Base-by-base conservation (phyloP, 192 early-diverging fungal genomes). In the Diversispora epigaea region DNA sequence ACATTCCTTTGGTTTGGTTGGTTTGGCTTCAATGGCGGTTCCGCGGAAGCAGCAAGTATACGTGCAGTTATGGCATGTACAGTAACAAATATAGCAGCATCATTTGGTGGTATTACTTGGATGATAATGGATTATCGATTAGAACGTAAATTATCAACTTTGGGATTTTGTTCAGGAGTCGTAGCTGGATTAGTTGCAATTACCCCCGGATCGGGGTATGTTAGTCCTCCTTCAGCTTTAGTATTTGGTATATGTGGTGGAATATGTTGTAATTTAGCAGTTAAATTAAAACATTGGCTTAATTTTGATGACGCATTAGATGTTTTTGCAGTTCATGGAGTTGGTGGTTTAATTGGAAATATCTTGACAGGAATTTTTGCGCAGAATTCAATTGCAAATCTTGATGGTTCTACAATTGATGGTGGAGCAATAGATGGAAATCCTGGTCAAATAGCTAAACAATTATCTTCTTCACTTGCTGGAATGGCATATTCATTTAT, bases 171-270 rank as follows among this genome's bases (percentile, higher is more conserved):
- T 79, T 87, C 86, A 9, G 93, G 93, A 44, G 91, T 89, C 21
- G 89, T 94, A 4, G 88, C 90, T 4, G 93, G 90, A 10, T 83
- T 94, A 73, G 93, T 93, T 10, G 89, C 86, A 71, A 90, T 94
- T 71, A 94, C 92, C 40, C 91, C 97, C 0, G 93, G 85, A 45
- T 89, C 93, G 14, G 97, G 95, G 3, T 96, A 87, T 76, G 95
- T 98, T 55, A 84, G 89, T 4, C 92, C 93, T 5, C 90, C 89
- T 79, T 86, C 95, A 10, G 81, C 89, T 21, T 73, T 92, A 43
- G 80, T 88, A 55, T 86, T 92, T 81, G 92, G 93, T 45, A 52
- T 84, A 21, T 60, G 88, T 40, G 80, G 84, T 4, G 89, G 84
- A 46, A 62, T 84, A 56, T 78, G 80, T 62, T 91, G 87, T 78